Evolutionary conservation across 2,329 filamentous ascomycete genomes (phyloP), one percentile per base, ranked within the genome.

Genomic region (Chaetothyriales sp.): DNA sequence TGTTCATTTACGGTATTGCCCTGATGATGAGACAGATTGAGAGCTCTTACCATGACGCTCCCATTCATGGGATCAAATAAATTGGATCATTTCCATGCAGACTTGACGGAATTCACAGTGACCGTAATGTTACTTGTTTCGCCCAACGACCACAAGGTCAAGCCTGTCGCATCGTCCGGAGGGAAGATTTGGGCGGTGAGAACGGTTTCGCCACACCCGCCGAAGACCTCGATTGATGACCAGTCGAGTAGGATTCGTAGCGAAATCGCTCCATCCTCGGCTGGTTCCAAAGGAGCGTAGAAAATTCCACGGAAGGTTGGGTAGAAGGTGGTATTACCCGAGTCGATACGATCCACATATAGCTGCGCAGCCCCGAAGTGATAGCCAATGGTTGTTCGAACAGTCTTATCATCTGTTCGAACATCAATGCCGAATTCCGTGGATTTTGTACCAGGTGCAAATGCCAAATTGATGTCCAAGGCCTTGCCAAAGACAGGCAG

Each of bases 141-240:
- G 22, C 22, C 22, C 3, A 25, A 25, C 22, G 43, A 44, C 43
- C 15, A 44, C n/a, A 44, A n/a, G n/a, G 43, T n/a, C n/a, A 44
- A n/a, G 18, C 43, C 43, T 5, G 54, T 58, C n/a, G 57, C 57
- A 49, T 55, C 50, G 19, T 48, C 54, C 2, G 43, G 40, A 1
- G 63, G 62, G 46, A 65, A 65, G 4, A 65, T 59, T 48, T 64
- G 62, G n/a, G 60, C 51, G 10, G 63, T 64, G 25, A 65, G 15
- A 2, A 60, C 60, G 3, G 55, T 52, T 51, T 65, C 60, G 1
- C 63, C 63, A 8, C 58, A 33, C 2, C 61, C 62, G 0, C 61
- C 61, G 47, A 65, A 63, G 2, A 65, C 58, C 47, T 65, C 63
- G 29, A 65, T 56, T 22, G 59, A 60, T 8, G 62, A 63, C 59